phyloP scores from a whole-genome alignment of 2,329 filamentous ascomycete genomes.

The Diplodia intermedia region DNA sequence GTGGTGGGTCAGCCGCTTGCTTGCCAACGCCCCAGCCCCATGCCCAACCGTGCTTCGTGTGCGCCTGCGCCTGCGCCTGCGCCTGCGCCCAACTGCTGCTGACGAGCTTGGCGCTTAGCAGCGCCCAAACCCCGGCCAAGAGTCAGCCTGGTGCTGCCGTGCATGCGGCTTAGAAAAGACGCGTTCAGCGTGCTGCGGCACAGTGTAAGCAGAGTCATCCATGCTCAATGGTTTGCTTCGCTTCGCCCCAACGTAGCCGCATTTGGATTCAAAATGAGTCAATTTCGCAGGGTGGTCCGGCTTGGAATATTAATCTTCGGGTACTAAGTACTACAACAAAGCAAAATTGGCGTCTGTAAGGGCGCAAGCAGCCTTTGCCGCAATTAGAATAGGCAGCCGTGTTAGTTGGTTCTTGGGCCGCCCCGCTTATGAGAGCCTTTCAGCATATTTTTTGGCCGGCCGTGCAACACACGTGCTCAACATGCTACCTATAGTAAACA shows the following conservation, averaged over 20 bases:
- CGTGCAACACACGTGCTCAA: conserved; percentile 21
- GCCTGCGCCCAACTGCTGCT: conserved; percentile 12
- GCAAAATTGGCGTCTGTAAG: not conserved
- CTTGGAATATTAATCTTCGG: not conserved
- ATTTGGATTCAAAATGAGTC: conserved; percentile 6
- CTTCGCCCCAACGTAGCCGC: conserved; percentile 13
- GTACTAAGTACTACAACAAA: conserved; percentile 6
- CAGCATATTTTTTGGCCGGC: not conserved
- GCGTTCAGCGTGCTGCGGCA: conserved; percentile 9
- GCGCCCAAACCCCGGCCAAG: not conserved
- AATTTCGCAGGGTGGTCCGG: conserved; percentile 16
- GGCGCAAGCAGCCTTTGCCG: conserved; percentile 4
- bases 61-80: not conserved
- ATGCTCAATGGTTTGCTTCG: conserved; percentile 9
- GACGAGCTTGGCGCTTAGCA: conserved; percentile 10
- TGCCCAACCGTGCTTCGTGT: conserved; percentile 19
- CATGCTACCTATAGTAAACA: conserved; percentile 5
- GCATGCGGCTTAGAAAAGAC: conserved; percentile 21
- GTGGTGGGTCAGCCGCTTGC: conserved; percentile 17
- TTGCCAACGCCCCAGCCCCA: conserved; percentile 14
- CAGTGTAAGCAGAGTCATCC: conserved; percentile 18
- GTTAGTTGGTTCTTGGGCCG: not conserved
- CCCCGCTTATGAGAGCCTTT: not conserved
- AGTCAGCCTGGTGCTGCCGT: not conserved
- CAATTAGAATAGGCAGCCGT: not conserved